phyloP scores from a whole-genome alignment of 2,329 filamentous ascomycete genomes.

The Xylariomycetidae sp. region DNA sequence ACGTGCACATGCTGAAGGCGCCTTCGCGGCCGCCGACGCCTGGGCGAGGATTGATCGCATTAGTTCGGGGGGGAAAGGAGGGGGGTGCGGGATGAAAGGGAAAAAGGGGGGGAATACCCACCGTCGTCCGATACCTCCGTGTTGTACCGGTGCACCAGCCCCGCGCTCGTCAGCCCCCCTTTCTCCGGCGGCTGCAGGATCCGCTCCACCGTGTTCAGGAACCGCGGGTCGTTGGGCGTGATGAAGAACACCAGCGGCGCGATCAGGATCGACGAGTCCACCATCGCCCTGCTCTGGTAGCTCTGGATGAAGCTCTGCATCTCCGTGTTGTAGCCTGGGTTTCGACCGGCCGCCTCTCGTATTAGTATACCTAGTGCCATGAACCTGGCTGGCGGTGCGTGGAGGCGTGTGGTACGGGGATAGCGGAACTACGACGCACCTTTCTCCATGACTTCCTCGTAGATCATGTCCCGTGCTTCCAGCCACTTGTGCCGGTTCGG shows the following conservation, averaged over 20 bases:
- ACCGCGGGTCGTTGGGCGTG: conserved; percentile 69
- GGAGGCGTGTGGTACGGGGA: no score
- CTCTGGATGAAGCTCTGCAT: conserved; percentile 68
- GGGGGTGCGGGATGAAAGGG: neutral
- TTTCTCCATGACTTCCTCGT: conserved; percentile 72
- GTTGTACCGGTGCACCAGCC: conserved; percentile 71
- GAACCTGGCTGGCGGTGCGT: no score
- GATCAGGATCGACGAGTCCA: conserved; percentile 71
- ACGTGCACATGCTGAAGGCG: conserved; percentile 76
- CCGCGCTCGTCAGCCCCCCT: conserved; percentile 68
- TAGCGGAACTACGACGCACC: conserved; percentile 30
- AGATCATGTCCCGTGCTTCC: conserved; percentile 58
- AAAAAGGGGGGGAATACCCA: conserved; percentile 26
- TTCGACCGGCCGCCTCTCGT: no score
- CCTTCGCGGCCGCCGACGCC: conserved; percentile 70
- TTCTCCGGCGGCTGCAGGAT: conserved; percentile 69
- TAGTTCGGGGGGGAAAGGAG: neutral
- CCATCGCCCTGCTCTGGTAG: conserved; percentile 63
- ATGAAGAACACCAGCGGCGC: conserved; percentile 77
- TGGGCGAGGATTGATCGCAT: conserved; percentile 25
- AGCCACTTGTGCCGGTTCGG: conserved; percentile 64
- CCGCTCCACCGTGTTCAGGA: conserved; percentile 63
- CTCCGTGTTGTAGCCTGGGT: conserved; percentile 62
- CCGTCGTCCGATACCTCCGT: conserved; percentile 63
- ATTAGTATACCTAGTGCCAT: no score